A percentile compares a stretch with the other conserved stretches of the same genome.
phyloP scores from a whole-genome alignment of 805 yeast genomes.

The Zygoascus bituminiphila region DNA sequence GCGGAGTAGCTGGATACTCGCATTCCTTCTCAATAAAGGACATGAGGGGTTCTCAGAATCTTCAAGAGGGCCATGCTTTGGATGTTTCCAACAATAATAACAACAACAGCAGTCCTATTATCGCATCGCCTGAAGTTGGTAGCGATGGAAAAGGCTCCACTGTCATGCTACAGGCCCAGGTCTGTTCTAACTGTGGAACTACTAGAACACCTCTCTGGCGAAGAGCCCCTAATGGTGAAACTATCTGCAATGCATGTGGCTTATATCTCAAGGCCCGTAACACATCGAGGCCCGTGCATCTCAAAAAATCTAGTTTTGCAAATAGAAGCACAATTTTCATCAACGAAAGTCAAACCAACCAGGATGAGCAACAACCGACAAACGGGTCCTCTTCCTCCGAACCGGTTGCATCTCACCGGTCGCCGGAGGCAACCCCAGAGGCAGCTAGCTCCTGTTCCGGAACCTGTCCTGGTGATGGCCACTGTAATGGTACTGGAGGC shows the following conservation, averaged over 20 bases:
- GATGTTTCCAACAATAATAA: background rate
- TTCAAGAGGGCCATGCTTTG: background rate
- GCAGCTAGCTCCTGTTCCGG: constrained; percentile 30
- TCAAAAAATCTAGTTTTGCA: constrained; percentile 30
- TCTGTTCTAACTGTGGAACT: constrained; percentile 87
- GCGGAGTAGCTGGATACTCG: background rate
- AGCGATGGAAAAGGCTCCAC: background rate
- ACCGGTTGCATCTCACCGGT: background rate
- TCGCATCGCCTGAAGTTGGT: background rate
- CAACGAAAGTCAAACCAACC: background rate
- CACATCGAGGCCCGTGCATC: constrained; percentile 56
- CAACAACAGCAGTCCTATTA: background rate
- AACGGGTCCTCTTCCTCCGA: no score
- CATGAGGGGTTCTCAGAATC: background rate
- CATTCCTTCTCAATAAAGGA: constrained; percentile 1
- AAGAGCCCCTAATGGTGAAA: constrained; percentile 83
- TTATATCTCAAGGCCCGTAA: constrained; percentile 56
- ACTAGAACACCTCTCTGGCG: constrained; percentile 93
- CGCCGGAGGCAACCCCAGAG: background rate
- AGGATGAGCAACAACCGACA: constrained; percentile 30
- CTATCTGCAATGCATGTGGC: constrained; percentile 95
- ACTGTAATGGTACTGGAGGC: constrained; percentile 86
- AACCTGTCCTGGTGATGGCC: constrained; percentile 65
- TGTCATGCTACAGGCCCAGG: constrained; percentile 22
- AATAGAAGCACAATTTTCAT: background rate